A percentile compares a stretch with the other conserved stretches of the same genome.
phyloP scores from a whole-genome alignment of 176 grass and related monocot genomes.

The Carex littledalei region DNA sequence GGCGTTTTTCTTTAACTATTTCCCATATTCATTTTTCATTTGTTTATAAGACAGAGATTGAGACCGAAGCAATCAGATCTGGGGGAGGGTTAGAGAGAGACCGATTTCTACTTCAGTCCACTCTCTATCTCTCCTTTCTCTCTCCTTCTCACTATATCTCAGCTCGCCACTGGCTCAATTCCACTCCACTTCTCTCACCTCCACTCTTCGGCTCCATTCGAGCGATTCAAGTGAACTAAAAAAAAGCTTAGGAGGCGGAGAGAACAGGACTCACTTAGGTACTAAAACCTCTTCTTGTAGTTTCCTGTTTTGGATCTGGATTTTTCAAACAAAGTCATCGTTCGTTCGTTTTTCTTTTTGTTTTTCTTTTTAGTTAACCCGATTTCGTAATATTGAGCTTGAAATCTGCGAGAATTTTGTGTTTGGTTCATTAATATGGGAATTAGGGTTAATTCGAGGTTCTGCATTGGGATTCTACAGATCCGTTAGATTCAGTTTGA shows the following conservation, averaged over 20 bases:
- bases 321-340: background rate
- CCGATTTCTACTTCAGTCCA: background rate
- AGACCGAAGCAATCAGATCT: constrained; percentile 21
- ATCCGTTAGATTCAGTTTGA: constrained; percentile 15
- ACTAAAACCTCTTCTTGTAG: background rate
- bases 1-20: background rate
- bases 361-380: background rate
- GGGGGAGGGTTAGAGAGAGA: background rate
- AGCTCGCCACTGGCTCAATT: constrained; percentile 2
- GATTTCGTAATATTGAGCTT: background rate
- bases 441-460: background rate
- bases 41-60: constrained; percentile 19
- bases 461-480: background rate
- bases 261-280: background rate
- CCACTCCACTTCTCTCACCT: background rate
- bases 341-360: too few relatives aligned
- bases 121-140: background rate
- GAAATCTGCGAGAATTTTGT: constrained; percentile 8
- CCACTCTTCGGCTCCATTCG: background rate
- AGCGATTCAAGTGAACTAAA: background rate
- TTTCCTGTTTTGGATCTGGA: constrained; percentile 20
- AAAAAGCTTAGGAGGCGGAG: background rate
- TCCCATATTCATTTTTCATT: constrained; percentile 2
- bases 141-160: constrained; percentile 6
- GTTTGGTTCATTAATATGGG: background rate